A percentile compares a stretch with the other conserved stretches of the same genome.
Conservation (phyloP, 257 asterid genomes). For the Solanum etuberosum region DNA sequence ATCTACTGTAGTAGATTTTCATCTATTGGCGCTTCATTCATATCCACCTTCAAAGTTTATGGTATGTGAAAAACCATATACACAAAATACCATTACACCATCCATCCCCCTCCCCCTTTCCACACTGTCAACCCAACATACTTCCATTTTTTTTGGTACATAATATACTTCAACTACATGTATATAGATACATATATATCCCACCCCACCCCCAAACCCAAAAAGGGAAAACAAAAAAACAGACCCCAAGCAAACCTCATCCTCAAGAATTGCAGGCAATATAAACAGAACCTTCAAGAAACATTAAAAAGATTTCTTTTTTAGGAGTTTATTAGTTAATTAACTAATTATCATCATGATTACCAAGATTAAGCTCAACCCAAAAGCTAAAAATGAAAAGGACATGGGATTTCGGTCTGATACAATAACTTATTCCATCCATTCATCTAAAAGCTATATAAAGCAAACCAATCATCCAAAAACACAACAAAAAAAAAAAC, state of each 20-base stretch:
- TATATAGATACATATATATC: not conserved
- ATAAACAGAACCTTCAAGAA: not conserved
- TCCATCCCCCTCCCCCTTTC: not conserved
- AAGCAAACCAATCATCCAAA: not conserved
- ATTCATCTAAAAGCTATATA: not conserved
- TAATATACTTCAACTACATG: not conserved
- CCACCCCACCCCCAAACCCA: not conserved
- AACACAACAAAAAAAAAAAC: not conserved
- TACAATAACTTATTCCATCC: not conserved
- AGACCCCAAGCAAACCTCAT: not conserved
- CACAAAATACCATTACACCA: not conserved
- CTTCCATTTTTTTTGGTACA: not conserved
- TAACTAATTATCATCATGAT: not conserved
- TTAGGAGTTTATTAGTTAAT: not conserved
- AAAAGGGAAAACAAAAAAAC: not conserved
- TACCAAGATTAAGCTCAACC: not conserved
- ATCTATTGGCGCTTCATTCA: not conserved
- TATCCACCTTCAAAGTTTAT: not conserved
- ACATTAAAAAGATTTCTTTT: not conserved
- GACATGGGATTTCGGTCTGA: not conserved
- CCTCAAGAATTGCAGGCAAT: not conserved
- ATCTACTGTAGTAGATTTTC: not conserved
- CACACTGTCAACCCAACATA: not conserved
- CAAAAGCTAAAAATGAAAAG: not conserved
- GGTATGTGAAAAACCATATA: not conserved